Conservation (phyloP, 2,329 filamentous ascomycete genomes). For the Grosmannia clavigera region DNA sequence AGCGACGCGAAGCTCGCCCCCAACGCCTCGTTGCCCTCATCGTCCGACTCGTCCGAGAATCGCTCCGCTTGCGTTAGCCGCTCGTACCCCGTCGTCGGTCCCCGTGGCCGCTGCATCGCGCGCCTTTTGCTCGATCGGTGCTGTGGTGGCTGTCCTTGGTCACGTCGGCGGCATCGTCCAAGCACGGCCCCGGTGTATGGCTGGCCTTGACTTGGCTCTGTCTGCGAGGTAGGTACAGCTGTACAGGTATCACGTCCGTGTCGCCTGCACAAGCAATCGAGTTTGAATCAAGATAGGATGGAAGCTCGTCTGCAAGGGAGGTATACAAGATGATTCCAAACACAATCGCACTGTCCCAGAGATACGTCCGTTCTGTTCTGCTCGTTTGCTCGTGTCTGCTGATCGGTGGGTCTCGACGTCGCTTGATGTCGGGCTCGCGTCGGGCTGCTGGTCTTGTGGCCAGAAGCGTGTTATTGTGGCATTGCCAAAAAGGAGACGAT, state of each 20-base stretch:
- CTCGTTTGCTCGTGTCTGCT: neutral
- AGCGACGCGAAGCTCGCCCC: slow-evolving; percentile 39
- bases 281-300: no score
- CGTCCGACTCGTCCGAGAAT: slow-evolving; percentile 51
- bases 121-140: neutral
- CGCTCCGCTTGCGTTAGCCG: slow-evolving; percentile 73
- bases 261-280: no score
- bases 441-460: neutral
- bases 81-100: slow-evolving; percentile 71
- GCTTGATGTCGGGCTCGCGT: neutral
- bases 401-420: neutral
- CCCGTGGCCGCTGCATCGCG: slow-evolving; percentile 53
- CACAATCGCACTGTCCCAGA: no score
- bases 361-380: no score
- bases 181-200: no score
- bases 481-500: neutral
- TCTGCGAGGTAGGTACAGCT: no score
- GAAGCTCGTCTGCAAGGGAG: no score
- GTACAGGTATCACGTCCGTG: no score
- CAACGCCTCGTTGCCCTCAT: slow-evolving; percentile 56
- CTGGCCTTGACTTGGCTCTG: no score
- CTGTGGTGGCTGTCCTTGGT: neutral
- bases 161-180: neutral
- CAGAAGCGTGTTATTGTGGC: neutral
- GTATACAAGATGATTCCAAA: no score